phyloP scores from a whole-genome alignment of 495 filamentous ascomycete genomes.

The Thermothielavioides terrestris region DNA sequence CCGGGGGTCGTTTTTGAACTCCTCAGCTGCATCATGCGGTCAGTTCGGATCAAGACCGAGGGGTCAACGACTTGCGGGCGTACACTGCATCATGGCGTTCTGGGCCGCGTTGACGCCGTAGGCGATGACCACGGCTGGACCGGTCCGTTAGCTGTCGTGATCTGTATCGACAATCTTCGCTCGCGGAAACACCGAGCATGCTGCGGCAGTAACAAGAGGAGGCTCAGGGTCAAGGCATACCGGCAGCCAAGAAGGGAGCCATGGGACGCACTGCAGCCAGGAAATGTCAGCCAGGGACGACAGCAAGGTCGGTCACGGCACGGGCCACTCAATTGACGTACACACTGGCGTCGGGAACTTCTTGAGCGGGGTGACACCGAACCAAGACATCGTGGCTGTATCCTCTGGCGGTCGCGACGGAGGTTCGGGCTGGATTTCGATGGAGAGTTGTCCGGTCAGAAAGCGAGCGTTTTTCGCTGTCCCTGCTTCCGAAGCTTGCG shows the following conservation, averaged over 20 bases:
- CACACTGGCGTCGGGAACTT: constrained; percentile 84
- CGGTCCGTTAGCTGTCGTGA: constrained; percentile 11
- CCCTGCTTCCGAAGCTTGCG: constrained; percentile 12
- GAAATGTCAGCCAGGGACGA: background rate
- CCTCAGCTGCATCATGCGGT: constrained; percentile 52
- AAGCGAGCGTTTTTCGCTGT: constrained; percentile 39
- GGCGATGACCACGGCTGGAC: constrained; percentile 63
- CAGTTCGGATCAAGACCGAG: constrained; percentile 15
- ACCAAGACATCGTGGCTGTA: constrained; percentile 60
- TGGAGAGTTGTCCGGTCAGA: constrained; percentile 18
- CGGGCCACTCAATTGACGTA: constrained; percentile 53
- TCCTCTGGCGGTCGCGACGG: constrained; percentile 18
- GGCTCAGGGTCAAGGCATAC: constrained; percentile 55
- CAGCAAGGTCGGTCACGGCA: constrained; percentile 11
- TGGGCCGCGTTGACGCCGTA: constrained; percentile 81
- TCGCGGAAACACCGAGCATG: background rate
- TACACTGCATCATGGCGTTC: constrained; percentile 62
- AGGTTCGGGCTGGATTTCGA: constrained; percentile 17
- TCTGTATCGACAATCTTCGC: background rate
- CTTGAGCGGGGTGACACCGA: constrained; percentile 58
- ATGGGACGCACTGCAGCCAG: constrained; percentile 64
- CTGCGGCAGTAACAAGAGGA: no score
- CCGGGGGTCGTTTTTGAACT: constrained; percentile 93
- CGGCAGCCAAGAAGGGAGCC: constrained; percentile 87
- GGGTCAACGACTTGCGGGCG: constrained; percentile 29